A percentile compares a stretch with the other conserved stretches of the same genome.
Evolutionary conservation across 352 stramenopile genomes (phyloP).

Genomic region (Globisporangium alternatum): DNA sequence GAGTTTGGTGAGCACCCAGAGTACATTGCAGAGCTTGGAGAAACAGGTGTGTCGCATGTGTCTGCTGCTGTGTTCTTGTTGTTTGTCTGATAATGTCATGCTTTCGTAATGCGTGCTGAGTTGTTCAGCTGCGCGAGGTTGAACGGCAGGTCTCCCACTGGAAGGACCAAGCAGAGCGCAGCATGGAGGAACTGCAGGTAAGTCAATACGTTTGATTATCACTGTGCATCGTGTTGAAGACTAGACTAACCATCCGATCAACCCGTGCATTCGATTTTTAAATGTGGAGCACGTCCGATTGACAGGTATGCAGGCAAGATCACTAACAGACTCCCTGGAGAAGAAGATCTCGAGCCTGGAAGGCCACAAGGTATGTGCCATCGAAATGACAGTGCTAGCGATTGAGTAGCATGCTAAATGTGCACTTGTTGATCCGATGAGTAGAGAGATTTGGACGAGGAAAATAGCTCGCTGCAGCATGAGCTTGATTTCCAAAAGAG

Average conservation of each 20-base stretch:
- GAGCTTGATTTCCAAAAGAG: constrained; percentile 23
- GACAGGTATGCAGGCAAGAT: constrained; percentile 16
- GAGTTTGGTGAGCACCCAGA: constrained; percentile 24
- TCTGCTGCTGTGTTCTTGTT: not conserved
- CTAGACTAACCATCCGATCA: constrained; percentile 9
- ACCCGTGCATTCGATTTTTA: not conserved
- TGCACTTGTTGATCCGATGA: not conserved
- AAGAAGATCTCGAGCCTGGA: constrained; percentile 16
- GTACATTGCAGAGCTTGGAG: constrained; percentile 28
- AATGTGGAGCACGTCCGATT: constrained; percentile 9
- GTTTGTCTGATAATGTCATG: not conserved
- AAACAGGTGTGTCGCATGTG: constrained; percentile 21
- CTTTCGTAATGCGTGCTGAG: not conserved
- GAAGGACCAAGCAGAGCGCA: constrained; percentile 37
- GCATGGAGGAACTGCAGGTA: constrained; percentile 42
- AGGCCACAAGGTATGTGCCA: constrained; percentile 14
- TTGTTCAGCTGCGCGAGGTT: constrained; percentile 28
- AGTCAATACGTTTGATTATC: not conserved
- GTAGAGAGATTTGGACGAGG: constrained; percentile 26
- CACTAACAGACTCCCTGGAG: constrained; percentile 16
- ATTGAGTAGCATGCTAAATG: not conserved
- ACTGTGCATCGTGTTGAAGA: not conserved
- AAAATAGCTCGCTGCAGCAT: constrained; percentile 30
- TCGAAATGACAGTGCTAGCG: not conserved
- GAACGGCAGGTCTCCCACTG: constrained; percentile 35